Evolutionary conservation across 495 filamentous ascomycete genomes (phyloP), one percentile per base, ranked within the genome.

Genomic region (Penicillium antarcticum): DNA sequence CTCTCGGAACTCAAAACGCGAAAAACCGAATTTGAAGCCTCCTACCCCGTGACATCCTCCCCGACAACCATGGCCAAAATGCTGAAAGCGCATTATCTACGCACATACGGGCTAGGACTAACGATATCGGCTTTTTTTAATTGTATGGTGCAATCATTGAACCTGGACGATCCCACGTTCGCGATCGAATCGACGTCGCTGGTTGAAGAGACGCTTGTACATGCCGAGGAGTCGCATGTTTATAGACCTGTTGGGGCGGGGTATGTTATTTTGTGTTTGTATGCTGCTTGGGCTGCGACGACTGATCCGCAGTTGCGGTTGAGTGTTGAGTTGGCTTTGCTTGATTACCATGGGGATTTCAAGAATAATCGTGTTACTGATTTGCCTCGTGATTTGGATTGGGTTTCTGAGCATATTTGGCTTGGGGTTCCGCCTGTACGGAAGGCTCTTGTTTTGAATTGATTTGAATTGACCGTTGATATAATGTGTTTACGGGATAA

Each of bases 201-300:
- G 7, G 53, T 63, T 0, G 45, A 57, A 16, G 67, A 75, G 19
- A 65, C 63, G 19, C 48, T 76, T 10, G 26, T 39, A 8, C 47
- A 73, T 11, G 66, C 64, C 0, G 56, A 67, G 23, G 34, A 56
- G 0, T 60, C 64, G 0, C 45, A 44, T 9, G 50, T 49, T 1
- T 69, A 68, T 42, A 46, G 69, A 16, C 73, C 73, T 3, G 50
- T 76, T 23, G 73, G 66, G 4, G 47, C 71, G 11, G 58, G 51
- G 9, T 72, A 68, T 55, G 47, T 72, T 2, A 18, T 63, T 9
- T n/a, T 71, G 13, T 62, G 60, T 23, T 50, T 72, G 12, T 34
- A 48, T 4, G 49, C 53, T 12, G 68, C 71, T 7, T 70, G 64
- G 65, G 43, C 57, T 8, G 62, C 61, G 14, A 66, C 57, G 14